These are phyloP conservation scores for Carex scoparia DNA, from an alignment of 176 grass and related monocot species.

Conservation along the genomic window DNA sequence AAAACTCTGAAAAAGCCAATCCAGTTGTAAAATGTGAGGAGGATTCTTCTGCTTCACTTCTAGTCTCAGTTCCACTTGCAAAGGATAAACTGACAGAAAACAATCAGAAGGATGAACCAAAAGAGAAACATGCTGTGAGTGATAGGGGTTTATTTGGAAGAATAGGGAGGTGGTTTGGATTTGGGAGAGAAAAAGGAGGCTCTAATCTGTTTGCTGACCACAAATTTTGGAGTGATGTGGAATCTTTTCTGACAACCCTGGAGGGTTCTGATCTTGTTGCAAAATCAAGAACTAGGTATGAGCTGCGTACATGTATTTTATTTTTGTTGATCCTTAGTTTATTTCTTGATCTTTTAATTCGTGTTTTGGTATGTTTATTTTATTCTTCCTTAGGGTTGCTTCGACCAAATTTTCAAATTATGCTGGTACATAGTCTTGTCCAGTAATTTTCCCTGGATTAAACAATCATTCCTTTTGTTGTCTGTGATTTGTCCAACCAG, in stretches of 20 bases:
- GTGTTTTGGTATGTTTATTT: slow-evolving; percentile 6
- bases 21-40: slow-evolving; percentile 5
- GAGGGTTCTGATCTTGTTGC: slow-evolving; percentile 15
- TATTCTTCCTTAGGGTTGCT: background rate
- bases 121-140: background rate
- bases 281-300: slow-evolving; percentile 29
- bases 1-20: slow-evolving; percentile 4
- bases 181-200: slow-evolving; percentile 18
- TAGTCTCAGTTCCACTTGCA: background rate
- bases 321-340: background rate
- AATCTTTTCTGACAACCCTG: slow-evolving; percentile 14
- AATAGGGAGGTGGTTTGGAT: slow-evolving; percentile 16
- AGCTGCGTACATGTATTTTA: background rate
- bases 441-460: background rate
- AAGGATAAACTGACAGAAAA: slow-evolving; percentile 8
- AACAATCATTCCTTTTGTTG: background rate
- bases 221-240: slow-evolving; percentile 13
- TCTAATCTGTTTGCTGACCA: slow-evolving; percentile 13
- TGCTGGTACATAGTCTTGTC: background rate
- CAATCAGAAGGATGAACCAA: background rate
- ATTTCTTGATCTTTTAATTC: slow-evolving; percentile 5
- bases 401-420: background rate
- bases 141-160: slow-evolving; percentile 10
- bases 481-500: background rate
- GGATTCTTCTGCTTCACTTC: background rate